These are phyloP conservation scores for Verbascum thapsus DNA, from an alignment of 257 asterid genomes.

Conservation along the genomic window DNA sequence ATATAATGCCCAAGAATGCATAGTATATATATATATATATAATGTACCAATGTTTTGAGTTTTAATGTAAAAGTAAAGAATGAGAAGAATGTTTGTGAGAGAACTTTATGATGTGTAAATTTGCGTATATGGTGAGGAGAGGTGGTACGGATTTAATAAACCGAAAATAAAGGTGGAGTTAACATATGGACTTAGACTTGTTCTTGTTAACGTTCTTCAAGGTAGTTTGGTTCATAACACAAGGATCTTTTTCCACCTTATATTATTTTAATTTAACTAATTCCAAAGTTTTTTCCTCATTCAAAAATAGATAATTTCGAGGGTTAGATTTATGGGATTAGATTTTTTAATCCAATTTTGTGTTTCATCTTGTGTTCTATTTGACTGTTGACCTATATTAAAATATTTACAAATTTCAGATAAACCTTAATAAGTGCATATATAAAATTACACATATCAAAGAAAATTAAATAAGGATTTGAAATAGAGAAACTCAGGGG, in stretches of 20 bases:
- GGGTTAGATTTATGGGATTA: background rate
- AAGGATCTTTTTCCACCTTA: background rate
- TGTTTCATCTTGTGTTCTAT: too few species aligned
- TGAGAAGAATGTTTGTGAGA: conserved; percentile 14
- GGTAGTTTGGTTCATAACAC: conserved; percentile 30
- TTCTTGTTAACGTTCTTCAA: conserved; percentile 42
- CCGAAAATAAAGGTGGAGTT: conserved; percentile 39
- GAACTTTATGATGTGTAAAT: conserved; percentile 19
- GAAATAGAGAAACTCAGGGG: too few species aligned
- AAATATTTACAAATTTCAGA: too few species aligned
- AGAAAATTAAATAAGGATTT: too few species aligned
- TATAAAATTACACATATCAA: too few species aligned
- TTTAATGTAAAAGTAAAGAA: background rate
- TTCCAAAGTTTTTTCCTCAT: background rate
- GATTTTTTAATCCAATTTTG: too few species aligned
- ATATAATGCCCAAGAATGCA: conserved; percentile 58
- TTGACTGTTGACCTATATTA: too few species aligned
- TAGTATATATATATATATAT: conserved; percentile 32
- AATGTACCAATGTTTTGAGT: background rate
- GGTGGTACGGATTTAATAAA: conserved; percentile 32
- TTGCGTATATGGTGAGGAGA: conserved; percentile 23
- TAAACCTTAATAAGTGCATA: too few species aligned
- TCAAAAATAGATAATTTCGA: background rate
- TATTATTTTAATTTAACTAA: background rate
- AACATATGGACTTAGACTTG: conserved; percentile 35